These are phyloP conservation scores for Carallia brachiata DNA, from an alignment of 345 rosid genomes.

Conservation along the genomic window DNA sequence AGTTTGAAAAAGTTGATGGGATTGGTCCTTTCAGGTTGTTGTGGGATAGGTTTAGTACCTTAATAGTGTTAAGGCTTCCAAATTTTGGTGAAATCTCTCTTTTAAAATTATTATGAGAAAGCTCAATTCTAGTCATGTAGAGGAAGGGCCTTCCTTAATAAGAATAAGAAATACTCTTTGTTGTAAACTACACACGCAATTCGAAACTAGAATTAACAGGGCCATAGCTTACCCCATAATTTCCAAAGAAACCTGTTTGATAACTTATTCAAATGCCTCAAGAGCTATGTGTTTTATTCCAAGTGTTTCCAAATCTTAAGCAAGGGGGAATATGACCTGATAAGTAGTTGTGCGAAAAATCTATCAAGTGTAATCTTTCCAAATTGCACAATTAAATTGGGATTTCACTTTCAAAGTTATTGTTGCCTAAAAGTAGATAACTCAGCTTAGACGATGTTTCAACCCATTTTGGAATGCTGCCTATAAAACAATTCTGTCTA, in stretches of 20 bases:
- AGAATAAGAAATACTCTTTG: conserved; percentile 14
- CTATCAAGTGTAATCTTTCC: conserved; percentile 1
- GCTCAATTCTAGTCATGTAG: conserved; percentile 32
- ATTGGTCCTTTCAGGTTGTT: conserved; percentile 26
- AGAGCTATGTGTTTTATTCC: too few species aligned
- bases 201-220: neutral
- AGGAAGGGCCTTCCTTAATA: neutral
- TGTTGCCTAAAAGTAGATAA: conserved; percentile 23
- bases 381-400: conserved; percentile 13
- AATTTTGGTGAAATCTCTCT: conserved; percentile 29
- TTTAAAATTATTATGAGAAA: conserved; percentile 32
- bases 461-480: conserved; percentile 25
- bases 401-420: conserved; percentile 17
- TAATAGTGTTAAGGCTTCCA: conserved; percentile 12
- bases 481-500: conserved; percentile 12
- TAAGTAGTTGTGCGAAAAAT: conserved; percentile 21
- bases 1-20: conserved; percentile 6
- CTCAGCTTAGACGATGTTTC: neutral
- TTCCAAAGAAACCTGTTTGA: too few species aligned
- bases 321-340: conserved; percentile 16
- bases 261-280: too few species aligned
- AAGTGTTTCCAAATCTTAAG: neutral
- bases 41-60: conserved; percentile 32
- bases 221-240: too few species aligned
- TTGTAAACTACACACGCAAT: neutral